These are phyloP conservation scores for Fusarium sp. DNA, from an alignment of 2,329 filamentous ascomycete genomes.

Conservation along the genomic window DNA sequence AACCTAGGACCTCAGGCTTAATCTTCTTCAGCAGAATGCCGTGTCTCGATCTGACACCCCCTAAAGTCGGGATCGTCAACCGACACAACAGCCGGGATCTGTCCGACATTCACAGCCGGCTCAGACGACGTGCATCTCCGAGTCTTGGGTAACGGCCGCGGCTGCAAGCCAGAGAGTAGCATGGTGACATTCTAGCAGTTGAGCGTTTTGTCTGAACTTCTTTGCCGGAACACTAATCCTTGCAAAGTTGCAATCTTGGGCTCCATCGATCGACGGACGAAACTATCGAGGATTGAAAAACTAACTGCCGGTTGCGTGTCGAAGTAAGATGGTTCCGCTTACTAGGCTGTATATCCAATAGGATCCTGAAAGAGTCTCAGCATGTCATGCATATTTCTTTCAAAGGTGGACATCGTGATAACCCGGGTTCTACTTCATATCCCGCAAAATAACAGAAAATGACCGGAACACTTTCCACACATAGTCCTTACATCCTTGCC, in stretches of 20 bases:
- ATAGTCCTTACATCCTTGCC: not conserved
- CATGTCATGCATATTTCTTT: not conserved
- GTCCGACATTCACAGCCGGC: not conserved
- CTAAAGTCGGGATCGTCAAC: not conserved
- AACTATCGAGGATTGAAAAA: not conserved
- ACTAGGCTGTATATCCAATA: not conserved
- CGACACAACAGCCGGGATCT: not conserved
- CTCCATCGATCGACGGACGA: constrained; percentile 7
- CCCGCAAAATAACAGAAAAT: not conserved
- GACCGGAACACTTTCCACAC: not conserved
- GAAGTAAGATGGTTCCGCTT: not conserved
- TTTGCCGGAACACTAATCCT: not conserved
- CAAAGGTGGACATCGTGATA: not conserved
- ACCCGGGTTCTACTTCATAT: no score
- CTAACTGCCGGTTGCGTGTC: not conserved
- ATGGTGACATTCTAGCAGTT: constrained; percentile 7
- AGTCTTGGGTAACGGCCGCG: not conserved
- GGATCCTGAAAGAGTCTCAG: not conserved
- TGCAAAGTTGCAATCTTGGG: not conserved
- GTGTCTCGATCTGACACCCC: not conserved
- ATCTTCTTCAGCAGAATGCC: not conserved
- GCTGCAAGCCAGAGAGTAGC: constrained; percentile 1
- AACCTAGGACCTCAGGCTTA: not conserved
- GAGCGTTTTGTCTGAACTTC: not conserved
- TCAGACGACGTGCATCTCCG: not conserved